Evolutionary conservation across 106 monocot genomes (phyloP).

Genomic region (Alisma plantagoaquatica): DNA sequence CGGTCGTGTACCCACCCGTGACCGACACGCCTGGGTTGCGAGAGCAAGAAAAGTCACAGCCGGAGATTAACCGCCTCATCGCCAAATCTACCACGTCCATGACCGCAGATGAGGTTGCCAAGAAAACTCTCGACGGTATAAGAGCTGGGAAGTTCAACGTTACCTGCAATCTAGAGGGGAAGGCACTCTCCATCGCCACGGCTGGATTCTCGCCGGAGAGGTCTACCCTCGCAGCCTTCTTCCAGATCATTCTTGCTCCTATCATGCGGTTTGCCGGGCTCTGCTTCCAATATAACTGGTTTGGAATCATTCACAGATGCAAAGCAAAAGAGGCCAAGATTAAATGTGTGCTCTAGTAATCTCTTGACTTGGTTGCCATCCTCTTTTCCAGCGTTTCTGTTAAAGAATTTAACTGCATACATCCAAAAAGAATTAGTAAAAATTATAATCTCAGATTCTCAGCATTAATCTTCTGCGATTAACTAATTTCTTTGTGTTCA

Average conservation of each 20-base stretch:
- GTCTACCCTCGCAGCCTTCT: slow-evolving; percentile 36
- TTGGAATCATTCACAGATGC: slow-evolving; percentile 32
- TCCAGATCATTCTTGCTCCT: slow-evolving; percentile 40
- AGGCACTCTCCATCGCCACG: slow-evolving; percentile 52
- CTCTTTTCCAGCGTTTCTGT: too few relatives aligned
- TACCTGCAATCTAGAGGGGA: slow-evolving; percentile 55
- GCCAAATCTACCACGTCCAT: slow-evolving; percentile 29
- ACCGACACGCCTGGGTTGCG: slow-evolving; percentile 75
- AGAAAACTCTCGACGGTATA: slow-evolving; percentile 39
- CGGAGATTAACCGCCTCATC: slow-evolving; percentile 34
- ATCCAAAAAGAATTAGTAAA: too few relatives aligned
- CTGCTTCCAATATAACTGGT: slow-evolving; percentile 50
- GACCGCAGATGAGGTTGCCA: slow-evolving; percentile 60
- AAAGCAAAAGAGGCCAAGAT: slow-evolving; percentile 2
- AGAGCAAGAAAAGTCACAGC: slow-evolving; percentile 39
- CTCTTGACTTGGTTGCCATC: too few relatives aligned
- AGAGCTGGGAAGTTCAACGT: slow-evolving; percentile 39
- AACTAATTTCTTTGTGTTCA: too few relatives aligned
- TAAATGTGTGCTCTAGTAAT: too few relatives aligned
- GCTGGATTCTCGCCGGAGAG: slow-evolving; percentile 60
- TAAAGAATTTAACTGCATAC: too few relatives aligned
- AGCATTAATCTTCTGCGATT: too few relatives aligned
- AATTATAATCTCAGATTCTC: too few relatives aligned
- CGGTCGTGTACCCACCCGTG: too few relatives aligned
- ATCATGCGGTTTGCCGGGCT: slow-evolving; percentile 50